phyloP scores from a whole-genome alignment of 495 filamentous ascomycete species.

The Penicillium pancosmium region DNA sequence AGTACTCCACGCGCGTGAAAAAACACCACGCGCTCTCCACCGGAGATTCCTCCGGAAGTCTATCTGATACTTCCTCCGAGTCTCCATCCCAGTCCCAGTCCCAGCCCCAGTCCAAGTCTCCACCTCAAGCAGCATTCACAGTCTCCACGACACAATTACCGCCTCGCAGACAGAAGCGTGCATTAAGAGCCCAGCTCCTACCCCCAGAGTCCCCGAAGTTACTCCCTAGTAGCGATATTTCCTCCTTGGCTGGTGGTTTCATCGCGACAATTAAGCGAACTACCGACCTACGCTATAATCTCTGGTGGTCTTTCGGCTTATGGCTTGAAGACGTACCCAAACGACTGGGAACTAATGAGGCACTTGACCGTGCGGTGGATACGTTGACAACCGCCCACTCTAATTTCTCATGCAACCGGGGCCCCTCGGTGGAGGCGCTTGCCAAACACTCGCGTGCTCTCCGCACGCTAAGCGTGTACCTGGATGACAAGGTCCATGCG shows the following conservation, averaged over 20 bases:
- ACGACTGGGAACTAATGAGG: constrained; percentile 44
- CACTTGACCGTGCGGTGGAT: constrained; percentile 44
- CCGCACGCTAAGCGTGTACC: constrained; percentile 31
- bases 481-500: constrained; percentile 44
- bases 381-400: constrained; percentile 38
- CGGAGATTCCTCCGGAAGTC: neutral
- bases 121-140: neutral
- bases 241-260: constrained; percentile 30
- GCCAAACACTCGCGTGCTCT: constrained; percentile 44
- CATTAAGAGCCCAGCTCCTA: neutral
- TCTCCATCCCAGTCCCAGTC: neutral
- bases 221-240: constrained; percentile 24
- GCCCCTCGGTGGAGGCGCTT: constrained; percentile 25
- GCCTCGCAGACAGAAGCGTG: neutral
- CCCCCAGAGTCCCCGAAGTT: constrained; percentile 5
- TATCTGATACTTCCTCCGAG: neutral
- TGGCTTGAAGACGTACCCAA: constrained; percentile 42
- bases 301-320: constrained; percentile 44
- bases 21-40: neutral
- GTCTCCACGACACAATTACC: neutral
- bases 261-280: constrained; percentile 30
- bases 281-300: constrained; percentile 45
- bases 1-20: constrained; percentile 7
- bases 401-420: constrained; percentile 25
- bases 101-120: neutral